Evolutionary conservation across 2,329 filamentous ascomycete species (phyloP), one percentile per base, ranked within the genome.

Genomic region (Colletotrichum costaricense): DNA sequence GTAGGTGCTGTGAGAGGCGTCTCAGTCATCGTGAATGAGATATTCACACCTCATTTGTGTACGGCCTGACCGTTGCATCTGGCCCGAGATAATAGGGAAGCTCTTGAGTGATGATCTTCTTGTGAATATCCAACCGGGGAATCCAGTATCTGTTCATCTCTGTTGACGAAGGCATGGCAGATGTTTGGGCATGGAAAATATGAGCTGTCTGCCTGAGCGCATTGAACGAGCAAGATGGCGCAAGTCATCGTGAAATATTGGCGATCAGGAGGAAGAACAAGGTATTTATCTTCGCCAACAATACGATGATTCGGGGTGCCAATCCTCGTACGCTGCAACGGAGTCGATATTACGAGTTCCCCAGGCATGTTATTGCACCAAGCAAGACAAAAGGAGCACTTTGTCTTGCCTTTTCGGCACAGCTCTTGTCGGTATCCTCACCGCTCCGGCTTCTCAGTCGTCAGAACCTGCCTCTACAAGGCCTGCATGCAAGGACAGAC

Each of bases 91-190:
- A 89, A 72, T 85, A 89, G 75, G 89, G 89, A 67, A 91, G 85
- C 74, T 90, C 87, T 74, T 88, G 84, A 28, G 85, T 89, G 77
- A 91, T 90, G 75, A 91, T 86, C 75, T 87, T 90, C 77, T 89
- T 90, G 81, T 90, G 88, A 78, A 91, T 91, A 70, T 90, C 88
- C 73, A 86, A 80, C 73, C 89, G 86, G 16, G 88, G 88, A 73
- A 91, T 90, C 89, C 89, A 91, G 80, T 90, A 91, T 78, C 84
- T 86, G 80, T 91, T 91, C 83, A 89, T 85, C 65, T 79, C 76
- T 63, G 76, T 75, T n/a, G 78, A 46, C 46, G 65, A 66, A 57
- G 71, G 33, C 71, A 72, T 72, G 72, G 16, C 57, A 63, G 54
- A 19, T 12, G 49, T 28, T 67, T 33, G 12, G 33, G 33, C 68